Conservation (phyloP, 2,329 filamentous ascomycete species). For the Blastomyces gilchristii region DNA sequence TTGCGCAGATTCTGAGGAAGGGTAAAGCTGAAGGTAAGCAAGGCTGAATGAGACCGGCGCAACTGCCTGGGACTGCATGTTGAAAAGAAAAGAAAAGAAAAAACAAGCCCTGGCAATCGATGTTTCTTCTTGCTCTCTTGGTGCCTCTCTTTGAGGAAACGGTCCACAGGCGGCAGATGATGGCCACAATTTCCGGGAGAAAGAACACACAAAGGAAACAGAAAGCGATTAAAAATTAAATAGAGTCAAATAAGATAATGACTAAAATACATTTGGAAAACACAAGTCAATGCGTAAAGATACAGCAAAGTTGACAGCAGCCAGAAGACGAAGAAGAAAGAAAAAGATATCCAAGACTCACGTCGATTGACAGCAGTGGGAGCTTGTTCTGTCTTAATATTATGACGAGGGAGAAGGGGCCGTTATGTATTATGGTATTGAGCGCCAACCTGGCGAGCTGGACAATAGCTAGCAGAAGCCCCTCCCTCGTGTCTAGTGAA, state of each 20-base stretch:
- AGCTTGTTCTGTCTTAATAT: neutral
- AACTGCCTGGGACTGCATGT: neutral
- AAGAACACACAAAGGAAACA: neutral
- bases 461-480: neutral
- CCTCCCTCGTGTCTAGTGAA: slow-evolving; percentile 3
- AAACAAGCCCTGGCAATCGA: neutral
- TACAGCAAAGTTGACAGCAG: neutral
- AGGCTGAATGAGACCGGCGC: slow-evolving; percentile 1
- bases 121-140: neutral
- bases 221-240: neutral
- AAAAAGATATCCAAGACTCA: slow-evolving; percentile 5
- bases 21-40: slow-evolving; percentile 25
- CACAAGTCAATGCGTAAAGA: neutral
- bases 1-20: slow-evolving; percentile 24
- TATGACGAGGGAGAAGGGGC: neutral
- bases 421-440: slow-evolving; percentile 1
- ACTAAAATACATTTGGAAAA: neutral
- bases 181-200: neutral
- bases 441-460: neutral
- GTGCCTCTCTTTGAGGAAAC: neutral
- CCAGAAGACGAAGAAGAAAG: neutral
- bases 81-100: neutral
- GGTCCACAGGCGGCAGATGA: neutral
- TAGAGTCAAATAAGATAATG: neutral
- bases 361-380: slow-evolving; percentile 5